Percentiles rank a stretch among this genome's conserved stretches.
Evolutionary conservation across 495 filamentous ascomycete genomes (phyloP).

Genomic region (Barbatosphaeria neglecta): DNA sequence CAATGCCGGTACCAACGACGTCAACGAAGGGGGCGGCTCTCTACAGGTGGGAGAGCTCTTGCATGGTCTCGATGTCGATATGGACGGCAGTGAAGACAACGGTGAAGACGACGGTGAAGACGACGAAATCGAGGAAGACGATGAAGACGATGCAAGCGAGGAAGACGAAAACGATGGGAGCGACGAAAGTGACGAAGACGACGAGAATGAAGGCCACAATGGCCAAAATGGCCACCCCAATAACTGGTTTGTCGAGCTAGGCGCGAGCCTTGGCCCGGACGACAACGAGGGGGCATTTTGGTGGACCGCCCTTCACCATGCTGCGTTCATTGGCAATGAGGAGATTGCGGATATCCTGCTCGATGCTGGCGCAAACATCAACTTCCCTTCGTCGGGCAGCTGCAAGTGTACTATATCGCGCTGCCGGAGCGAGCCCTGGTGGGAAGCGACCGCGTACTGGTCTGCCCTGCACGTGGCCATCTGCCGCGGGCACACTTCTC

Average conservation of each 20-base stretch:
- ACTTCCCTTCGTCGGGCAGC: not conserved
- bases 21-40: too few species aligned
- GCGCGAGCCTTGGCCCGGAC: too few species aligned
- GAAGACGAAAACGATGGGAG: too few species aligned
- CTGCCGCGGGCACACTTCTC: not conserved
- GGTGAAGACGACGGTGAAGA: not conserved
- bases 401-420: not conserved
- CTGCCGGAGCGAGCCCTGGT: not conserved
- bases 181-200: too few species aligned
- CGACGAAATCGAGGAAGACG: not conserved
- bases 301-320: slow-evolving; percentile 2
- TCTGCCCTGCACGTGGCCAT: not conserved
- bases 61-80: not conserved
- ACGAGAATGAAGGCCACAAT: too few species aligned
- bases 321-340: not conserved
- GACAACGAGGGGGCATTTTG: too few species aligned
- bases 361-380: not conserved
- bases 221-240: too few species aligned
- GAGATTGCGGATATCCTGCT: not conserved
- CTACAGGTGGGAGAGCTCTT: too few species aligned
- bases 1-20: too few species aligned
- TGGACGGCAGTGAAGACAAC: not conserved
- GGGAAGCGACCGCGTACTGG: not conserved
- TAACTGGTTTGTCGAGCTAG: too few species aligned
- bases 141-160: not conserved